Base-by-base conservation (phyloP, 331 rosid species). In the Quercus phellos region DNA sequence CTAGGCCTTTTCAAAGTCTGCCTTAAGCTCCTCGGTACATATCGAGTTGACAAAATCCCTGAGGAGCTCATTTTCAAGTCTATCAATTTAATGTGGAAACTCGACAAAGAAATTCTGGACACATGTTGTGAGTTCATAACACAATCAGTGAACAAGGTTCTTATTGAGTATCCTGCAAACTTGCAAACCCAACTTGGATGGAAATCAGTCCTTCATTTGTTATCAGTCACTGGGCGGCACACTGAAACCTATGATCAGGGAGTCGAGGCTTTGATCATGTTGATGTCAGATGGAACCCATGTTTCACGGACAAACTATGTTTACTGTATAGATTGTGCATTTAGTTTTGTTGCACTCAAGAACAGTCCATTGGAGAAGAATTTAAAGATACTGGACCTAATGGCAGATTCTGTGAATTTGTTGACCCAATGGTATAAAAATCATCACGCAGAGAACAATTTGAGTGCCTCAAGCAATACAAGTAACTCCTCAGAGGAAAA, bases 1-100 rank as follows among this genome's bases (percentile, higher is more conserved):
- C 7, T 82, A 72, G 83, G 84, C 78, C 97, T 92, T 82, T 88
- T 90, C 77, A 88, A 80, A 84, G 81, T 92, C 14, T 88, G 90
- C 77, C 84, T 90, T 69, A 87, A 61, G 74, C 84, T 92, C 46
- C 88, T 95, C 34, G 84, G 90, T 11, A 67, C 89, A 17, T 79
- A 50, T 43, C 84, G 74, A 56, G 86, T 78, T 2, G 97, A 90
- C 29, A 94, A 86, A 78, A 8, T 56, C 82, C 81, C 94, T 0
- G 98, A 92, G 79, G 98, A 94, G 79, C 82, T 88, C 71, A 86
- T 94, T 54, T 92, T 94, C 90, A 94, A 89, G 89, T 92, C 97
- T 5, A 90, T 92, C 81, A 94, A 91, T 30, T 77, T 90, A 77
- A 94, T 87, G 97, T 94, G 99, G 99, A 94, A 87, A 91, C 95